These are phyloP conservation scores for Penicillium goetzii DNA, from an alignment of 495 filamentous ascomycete species.

Conservation along the genomic window DNA sequence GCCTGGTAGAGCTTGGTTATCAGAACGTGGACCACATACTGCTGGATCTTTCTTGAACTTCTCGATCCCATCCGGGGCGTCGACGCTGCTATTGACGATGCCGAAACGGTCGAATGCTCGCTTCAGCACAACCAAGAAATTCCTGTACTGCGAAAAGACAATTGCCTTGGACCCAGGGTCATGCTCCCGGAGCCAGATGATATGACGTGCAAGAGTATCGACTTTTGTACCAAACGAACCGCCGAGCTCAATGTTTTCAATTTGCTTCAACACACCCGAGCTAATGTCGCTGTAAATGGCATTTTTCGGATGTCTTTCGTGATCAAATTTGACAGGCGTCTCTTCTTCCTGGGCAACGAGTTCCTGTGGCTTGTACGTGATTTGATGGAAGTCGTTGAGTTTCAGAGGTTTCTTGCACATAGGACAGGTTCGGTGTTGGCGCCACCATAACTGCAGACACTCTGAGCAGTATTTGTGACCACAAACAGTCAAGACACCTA, in stretches of 20 bases:
- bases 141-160: conserved; percentile 84
- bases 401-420: conserved; percentile 73
- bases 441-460: conserved; percentile 79
- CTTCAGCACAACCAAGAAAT: conserved; percentile 76
- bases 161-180: conserved; percentile 90
- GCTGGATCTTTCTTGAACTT: conserved; percentile 75
- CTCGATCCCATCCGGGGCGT: conserved; percentile 63
- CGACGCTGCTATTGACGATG: conserved; percentile 72
- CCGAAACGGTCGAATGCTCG: conserved; percentile 66
- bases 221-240: conserved; percentile 87
- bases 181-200: conserved; percentile 79
- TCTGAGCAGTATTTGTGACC: conserved; percentile 90
- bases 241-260: conserved; percentile 77
- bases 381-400: conserved; percentile 70
- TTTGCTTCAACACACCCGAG: conserved; percentile 70
- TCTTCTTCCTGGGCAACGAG: conserved; percentile 71
- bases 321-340: conserved; percentile 31
- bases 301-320: conserved; percentile 38
- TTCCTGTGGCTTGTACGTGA: conserved; percentile 78
- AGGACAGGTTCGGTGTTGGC: conserved; percentile 66
- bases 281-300: conserved; percentile 80
- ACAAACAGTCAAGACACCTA: conserved; percentile 78
- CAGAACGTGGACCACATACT: conserved; percentile 33
- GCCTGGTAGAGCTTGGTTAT: too few relatives aligned
- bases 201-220: conserved; percentile 77